Conservation (phyloP, 805 yeast species). For the Ogataea ganodermae region DNA sequence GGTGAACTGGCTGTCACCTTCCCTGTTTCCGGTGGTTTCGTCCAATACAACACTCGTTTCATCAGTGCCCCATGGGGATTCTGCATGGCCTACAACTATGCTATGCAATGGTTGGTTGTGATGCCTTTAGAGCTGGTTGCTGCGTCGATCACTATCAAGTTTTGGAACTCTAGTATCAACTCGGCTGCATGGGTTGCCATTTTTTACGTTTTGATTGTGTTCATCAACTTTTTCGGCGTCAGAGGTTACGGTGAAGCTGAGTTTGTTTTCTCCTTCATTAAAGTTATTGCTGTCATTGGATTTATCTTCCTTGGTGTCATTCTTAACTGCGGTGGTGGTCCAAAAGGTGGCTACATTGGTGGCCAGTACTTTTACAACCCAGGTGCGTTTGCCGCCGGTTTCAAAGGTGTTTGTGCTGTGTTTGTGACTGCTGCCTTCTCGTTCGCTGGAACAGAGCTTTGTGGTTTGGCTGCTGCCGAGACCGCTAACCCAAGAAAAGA, state of each 20-base stretch:
- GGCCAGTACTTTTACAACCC: conserved; percentile 61
- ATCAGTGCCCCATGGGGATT: conserved; percentile 61
- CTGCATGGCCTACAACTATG: conserved; percentile 61
- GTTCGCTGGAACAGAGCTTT: conserved; percentile 66
- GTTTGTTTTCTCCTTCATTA: conserved; percentile 53
- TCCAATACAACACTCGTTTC: conserved; percentile 60
- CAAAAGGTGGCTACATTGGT: conserved; percentile 57
- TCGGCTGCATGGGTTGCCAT: conserved; percentile 60
- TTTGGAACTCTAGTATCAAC: conserved; percentile 46
- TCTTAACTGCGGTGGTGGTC: conserved; percentile 65
- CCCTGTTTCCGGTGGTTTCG: conserved; percentile 66
- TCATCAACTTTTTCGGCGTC: conserved; percentile 61
- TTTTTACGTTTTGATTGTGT: conserved; percentile 51
- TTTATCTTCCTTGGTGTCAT: conserved; percentile 58
- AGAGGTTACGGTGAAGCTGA: conserved; percentile 73
- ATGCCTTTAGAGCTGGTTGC: conserved; percentile 59
- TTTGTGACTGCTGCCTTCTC: conserved; percentile 65
- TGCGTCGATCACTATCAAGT: conserved; percentile 52
- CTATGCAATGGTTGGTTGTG: conserved; percentile 55
- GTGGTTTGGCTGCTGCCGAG: conserved; percentile 69
- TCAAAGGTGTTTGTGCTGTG: conserved; percentile 66
- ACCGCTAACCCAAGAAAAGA: conserved; percentile 61
- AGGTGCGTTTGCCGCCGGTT: conserved; percentile 54
- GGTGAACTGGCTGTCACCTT: conserved; percentile 66
- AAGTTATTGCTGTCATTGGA: conserved; percentile 59